Evolutionary conservation across 192 early-diverging fungal species (phyloP).

Genomic region (Coemansia sp.): DNA sequence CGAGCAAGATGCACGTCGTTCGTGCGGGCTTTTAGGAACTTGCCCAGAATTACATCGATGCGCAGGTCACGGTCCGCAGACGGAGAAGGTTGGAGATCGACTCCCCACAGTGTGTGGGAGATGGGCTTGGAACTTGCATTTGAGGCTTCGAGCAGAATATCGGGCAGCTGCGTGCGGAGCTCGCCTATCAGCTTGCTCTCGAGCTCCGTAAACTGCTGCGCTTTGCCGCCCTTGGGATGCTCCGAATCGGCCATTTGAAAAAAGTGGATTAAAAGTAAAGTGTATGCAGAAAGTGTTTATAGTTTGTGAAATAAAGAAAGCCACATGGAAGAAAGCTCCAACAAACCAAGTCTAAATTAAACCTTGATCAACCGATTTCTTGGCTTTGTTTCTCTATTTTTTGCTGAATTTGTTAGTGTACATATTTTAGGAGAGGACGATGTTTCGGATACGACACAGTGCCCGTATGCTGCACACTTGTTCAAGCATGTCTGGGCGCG

Average conservation of each 20-base stretch:
- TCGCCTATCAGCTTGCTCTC: conserved; percentile 48
- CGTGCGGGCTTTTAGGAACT: conserved; percentile 61
- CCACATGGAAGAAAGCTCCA: not conserved
- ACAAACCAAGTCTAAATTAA: not conserved
- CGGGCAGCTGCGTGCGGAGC: conserved; percentile 52
- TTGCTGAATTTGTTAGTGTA: not conserved
- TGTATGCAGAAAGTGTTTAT: not conserved
- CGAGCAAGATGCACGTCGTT: conserved; percentile 41
- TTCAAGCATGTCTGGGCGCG: not conserved
- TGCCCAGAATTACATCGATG: conserved; percentile 58
- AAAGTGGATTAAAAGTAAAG: not conserved
- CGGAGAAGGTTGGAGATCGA: conserved; percentile 35
- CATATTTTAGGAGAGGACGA: not conserved
- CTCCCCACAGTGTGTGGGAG: conserved; percentile 52
- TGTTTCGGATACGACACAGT: not conserved
- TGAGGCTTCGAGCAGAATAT: conserved; percentile 44
- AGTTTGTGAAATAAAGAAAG: not conserved
- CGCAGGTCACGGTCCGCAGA: conserved; percentile 42
- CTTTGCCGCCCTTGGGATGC: conserved; percentile 18
- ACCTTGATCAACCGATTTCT: not conserved
- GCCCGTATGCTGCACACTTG: not conserved
- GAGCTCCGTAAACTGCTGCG: conserved; percentile 45
- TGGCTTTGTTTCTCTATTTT: not conserved
- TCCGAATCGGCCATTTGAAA: conserved; percentile 5
- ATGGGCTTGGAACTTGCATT: conserved; percentile 14